Evolutionary conservation across 192 early-diverging fungal species (phyloP).

Genomic region (Obelidium mucronatum): DNA sequence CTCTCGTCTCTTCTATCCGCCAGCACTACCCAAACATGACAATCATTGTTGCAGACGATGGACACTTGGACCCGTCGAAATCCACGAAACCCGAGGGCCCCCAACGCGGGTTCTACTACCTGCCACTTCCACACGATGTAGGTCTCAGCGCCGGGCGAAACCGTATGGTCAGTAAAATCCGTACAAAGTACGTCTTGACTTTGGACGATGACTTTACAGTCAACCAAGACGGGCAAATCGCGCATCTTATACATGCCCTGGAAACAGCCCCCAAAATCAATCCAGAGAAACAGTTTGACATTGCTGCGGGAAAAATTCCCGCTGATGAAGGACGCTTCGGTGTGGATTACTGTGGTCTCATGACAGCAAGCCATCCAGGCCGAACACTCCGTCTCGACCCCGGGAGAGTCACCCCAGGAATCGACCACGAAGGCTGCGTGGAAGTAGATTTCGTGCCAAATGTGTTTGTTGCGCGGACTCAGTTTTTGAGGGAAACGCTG

Average conservation of each 20-base stretch:
- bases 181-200: slow-evolving; percentile 42
- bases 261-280: slow-evolving; percentile 11
- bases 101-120: slow-evolving; percentile 40
- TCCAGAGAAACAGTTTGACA: slow-evolving; percentile 28
- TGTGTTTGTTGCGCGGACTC: slow-evolving; percentile 43
- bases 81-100: slow-evolving; percentile 30
- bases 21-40: slow-evolving; percentile 40
- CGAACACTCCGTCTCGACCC: slow-evolving; percentile 20
- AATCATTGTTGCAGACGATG: slow-evolving; percentile 45
- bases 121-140: slow-evolving; percentile 42
- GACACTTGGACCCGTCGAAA: slow-evolving; percentile 18
- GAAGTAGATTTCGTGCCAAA: slow-evolving; percentile 49
- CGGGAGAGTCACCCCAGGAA: not conserved
- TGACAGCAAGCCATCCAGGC: slow-evolving; percentile 18
- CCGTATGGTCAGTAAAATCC: slow-evolving; percentile 40
- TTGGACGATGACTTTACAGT: slow-evolving; percentile 47
- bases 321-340: slow-evolving; percentile 42
- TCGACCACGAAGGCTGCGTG: slow-evolving; percentile 34
- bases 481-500: slow-evolving; percentile 26
- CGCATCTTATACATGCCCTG: slow-evolving; percentile 38
- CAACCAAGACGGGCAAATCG: slow-evolving; percentile 11
- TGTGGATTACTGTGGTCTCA: slow-evolving; percentile 43
- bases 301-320: slow-evolving; percentile 46
- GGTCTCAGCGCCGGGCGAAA: slow-evolving; percentile 48
- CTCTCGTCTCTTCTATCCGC: slow-evolving; percentile 28